Evolutionary conservation across 176 grass and related monocot genomes (phyloP).

Genomic region (Phyllostachys edulis): DNA sequence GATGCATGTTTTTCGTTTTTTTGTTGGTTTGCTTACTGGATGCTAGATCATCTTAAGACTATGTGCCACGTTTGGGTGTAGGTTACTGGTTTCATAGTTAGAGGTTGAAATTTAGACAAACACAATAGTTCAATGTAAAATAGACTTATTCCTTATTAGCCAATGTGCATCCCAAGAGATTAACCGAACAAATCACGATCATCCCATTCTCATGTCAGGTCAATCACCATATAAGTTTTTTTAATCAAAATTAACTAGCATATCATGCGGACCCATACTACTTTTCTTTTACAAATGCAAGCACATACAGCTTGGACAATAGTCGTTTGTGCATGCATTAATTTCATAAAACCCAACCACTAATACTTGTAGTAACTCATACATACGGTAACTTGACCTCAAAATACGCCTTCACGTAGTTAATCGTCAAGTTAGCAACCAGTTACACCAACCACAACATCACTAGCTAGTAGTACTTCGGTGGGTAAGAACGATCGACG

Average conservation of each 20-base stretch:
- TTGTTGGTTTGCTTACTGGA: too few relatives aligned
- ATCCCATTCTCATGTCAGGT: background rate
- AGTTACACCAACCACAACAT: background rate
- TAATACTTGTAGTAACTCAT: background rate
- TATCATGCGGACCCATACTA: background rate
- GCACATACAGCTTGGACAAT: background rate
- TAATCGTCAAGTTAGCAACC: background rate
- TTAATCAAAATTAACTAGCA: background rate
- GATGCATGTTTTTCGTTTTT: too few relatives aligned
- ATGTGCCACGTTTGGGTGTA: too few relatives aligned
- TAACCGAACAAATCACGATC: background rate
- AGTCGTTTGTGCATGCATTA: background rate
- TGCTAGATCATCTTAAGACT: too few relatives aligned
- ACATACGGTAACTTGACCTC: background rate
- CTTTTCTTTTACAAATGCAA: background rate
- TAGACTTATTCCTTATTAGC: background rate
- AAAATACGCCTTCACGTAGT: background rate
- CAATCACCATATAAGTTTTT: background rate
- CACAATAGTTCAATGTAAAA: too few relatives aligned
- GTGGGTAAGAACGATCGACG: background rate
- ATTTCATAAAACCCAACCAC: background rate
- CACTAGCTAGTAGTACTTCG: background rate
- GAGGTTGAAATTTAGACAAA: too few relatives aligned
- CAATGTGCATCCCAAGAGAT: background rate
- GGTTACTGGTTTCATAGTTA: too few relatives aligned